Evolutionary conservation across 176 grass and related monocot genomes (phyloP), one percentile per base, ranked within the genome.

Genomic region (Thalia dealbata): DNA sequence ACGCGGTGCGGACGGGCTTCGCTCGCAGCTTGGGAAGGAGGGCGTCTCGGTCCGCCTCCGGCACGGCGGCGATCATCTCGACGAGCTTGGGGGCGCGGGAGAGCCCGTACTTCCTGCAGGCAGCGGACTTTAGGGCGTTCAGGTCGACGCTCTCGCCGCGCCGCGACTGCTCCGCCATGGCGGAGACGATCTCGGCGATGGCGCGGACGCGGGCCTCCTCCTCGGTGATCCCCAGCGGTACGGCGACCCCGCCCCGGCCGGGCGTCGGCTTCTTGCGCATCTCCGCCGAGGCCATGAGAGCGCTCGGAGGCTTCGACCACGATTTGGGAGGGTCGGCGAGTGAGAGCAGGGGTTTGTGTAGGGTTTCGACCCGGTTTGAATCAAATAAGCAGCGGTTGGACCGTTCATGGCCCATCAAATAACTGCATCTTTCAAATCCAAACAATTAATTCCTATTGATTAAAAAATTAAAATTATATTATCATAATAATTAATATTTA

Each of bases 61-160:
- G 95, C 22, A 99, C 87, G 21, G 95, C 90, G 25, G 90, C 90
- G 29, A 93, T 99, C 95, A 99, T 93, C 85, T 99, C 87, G 10
- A 99, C 90, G 55, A 93, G 87, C 79, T 99, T 93, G 28, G 95
- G 95, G 27, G 95, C 95, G 62, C 87, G 87, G 26, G 90, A 71
- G 2, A 99, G 87, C 1, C 95, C 90, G 63, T 99, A 97, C 32
- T 83, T 74, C 48, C 90, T 77, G 86, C 95, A 99, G 32, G 95
- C 85, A 15, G 95, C 95, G 67, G 85, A 93, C 85, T 99, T 99
- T 67, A 99, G 95, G 44, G 87, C 85, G 85, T 99, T 93, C 29
- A 99, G 87, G 74, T 99, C 90, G 50, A 99, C 95, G 61, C 86
- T 86, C 87, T 99, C 95, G 64, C 90, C 90, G 72, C 95, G 87